Conservation (phyloP, 495 filamentous ascomycete genomes). For the Trichoderma reesei region DNA sequence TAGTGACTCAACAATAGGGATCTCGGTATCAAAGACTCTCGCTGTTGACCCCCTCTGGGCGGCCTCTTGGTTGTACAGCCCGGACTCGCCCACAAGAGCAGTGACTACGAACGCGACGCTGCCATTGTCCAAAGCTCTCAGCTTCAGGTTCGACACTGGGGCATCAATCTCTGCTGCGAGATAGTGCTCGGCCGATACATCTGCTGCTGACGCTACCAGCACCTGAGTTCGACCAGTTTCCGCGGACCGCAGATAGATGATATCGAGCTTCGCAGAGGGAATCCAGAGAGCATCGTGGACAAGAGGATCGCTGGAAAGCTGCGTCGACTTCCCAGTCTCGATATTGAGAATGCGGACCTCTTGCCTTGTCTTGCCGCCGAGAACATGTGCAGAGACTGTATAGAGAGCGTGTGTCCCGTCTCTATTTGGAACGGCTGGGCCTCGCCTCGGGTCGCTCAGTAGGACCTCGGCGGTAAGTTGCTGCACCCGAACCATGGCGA, state of each 20-base stretch:
- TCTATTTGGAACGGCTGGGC: slow-evolving; percentile 17
- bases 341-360: slow-evolving; percentile 19
- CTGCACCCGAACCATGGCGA: slow-evolving; percentile 7
- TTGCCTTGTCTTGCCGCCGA: slow-evolving; percentile 16
- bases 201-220: slow-evolving; percentile 12
- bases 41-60: slow-evolving; percentile 10
- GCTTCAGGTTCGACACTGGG: slow-evolving; percentile 15
- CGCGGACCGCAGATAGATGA: slow-evolving; percentile 16
- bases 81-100: slow-evolving; percentile 13
- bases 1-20: not conserved
- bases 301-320: slow-evolving; percentile 16
- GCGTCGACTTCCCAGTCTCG: slow-evolving; percentile 12
- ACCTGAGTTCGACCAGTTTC: slow-evolving; percentile 18
- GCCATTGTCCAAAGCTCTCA: slow-evolving; percentile 16
- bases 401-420: slow-evolving; percentile 22
- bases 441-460: slow-evolving; percentile 14
- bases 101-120: slow-evolving; percentile 18
- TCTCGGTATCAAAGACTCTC: slow-evolving; percentile 14
- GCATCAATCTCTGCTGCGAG: slow-evolving; percentile 15
- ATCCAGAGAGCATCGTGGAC: slow-evolving; percentile 19
- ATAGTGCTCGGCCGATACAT: slow-evolving; percentile 10
- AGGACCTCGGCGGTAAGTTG: slow-evolving; percentile 19
- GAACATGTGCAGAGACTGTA: slow-evolving; percentile 16
- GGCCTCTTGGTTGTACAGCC: slow-evolving; percentile 13
- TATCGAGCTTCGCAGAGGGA: slow-evolving; percentile 13